Conservation (phyloP, 257 asterid genomes). For the Knoxia roxburghii region DNA sequence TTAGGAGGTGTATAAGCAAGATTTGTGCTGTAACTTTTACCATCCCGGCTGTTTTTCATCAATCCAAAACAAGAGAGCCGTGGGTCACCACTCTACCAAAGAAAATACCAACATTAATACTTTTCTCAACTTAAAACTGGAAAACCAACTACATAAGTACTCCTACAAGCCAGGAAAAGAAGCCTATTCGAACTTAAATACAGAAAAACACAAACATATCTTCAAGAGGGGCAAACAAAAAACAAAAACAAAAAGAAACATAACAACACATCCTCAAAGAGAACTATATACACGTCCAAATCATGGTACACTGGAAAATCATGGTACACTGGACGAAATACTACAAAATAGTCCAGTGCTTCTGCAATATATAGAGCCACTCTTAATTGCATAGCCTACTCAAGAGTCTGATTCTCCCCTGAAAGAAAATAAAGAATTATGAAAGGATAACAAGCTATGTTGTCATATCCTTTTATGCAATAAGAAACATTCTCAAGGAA, state of each 20-base stretch:
- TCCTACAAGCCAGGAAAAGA: too few relatives aligned
- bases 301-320: too few relatives aligned
- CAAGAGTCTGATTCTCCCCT: slow-evolving; percentile 99
- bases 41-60: slow-evolving; percentile 98
- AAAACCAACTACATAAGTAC: neutral
- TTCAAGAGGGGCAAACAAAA: neutral
- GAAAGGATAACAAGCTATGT: too few relatives aligned
- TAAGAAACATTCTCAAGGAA: too few relatives aligned
- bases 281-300: slow-evolving; percentile 95
- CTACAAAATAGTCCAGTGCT: slow-evolving; percentile 92
- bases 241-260: neutral
- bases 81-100: slow-evolving; percentile 84
- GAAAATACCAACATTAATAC: neutral
- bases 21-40: slow-evolving; percentile 96
- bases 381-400: slow-evolving; percentile 98
- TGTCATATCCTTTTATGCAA: too few relatives aligned
- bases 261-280: slow-evolving; percentile 76
- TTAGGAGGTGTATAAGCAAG: slow-evolving; percentile 99
- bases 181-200: too few relatives aligned
- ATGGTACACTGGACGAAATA: slow-evolving; percentile 75
- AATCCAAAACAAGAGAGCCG: slow-evolving; percentile 93
- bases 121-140: neutral
- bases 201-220: too few relatives aligned
- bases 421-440: slow-evolving; percentile 17
- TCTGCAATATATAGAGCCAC: slow-evolving; percentile 95